Percentiles rank a stretch among this genome's conserved stretches.
These are phyloP conservation scores for Blastobotrys attinorum DNA, from an alignment of 805 yeast species.

Conservation along the genomic window DNA sequence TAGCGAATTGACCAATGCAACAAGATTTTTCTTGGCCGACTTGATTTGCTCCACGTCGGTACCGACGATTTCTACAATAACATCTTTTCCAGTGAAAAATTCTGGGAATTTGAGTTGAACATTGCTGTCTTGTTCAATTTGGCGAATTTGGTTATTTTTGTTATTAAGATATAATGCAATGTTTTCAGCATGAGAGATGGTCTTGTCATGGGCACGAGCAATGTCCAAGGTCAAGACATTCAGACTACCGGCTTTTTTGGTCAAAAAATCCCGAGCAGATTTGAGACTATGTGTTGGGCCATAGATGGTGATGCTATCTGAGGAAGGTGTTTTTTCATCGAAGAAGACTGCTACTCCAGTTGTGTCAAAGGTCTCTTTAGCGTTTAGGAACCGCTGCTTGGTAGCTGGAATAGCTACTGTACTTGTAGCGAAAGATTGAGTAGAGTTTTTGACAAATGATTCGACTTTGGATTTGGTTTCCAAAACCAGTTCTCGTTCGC, in stretches of 20 bases:
- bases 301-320: conserved; percentile 43
- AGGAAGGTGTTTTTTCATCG: neutral
- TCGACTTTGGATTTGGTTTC: conserved; percentile 47
- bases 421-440: conserved; percentile 40
- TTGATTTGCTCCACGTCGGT: conserved; percentile 42
- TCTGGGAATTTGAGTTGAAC: conserved; percentile 37
- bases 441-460: conserved; percentile 37
- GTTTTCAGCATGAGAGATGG: conserved; percentile 65
- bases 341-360: conserved; percentile 28
- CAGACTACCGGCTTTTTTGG: conserved; percentile 49
- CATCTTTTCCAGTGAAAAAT: conserved; percentile 34
- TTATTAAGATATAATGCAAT: conserved; percentile 55
- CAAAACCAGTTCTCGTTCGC: conserved; percentile 61
- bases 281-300: conserved; percentile 44
- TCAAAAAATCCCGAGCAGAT: conserved; percentile 56
- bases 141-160: conserved; percentile 23
- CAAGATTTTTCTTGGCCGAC: conserved; percentile 64
- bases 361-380: conserved; percentile 23
- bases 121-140: conserved; percentile 34
- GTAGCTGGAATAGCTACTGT: conserved; percentile 56
- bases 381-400: conserved; percentile 56
- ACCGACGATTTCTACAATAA: conserved; percentile 57
- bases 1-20: conserved; percentile 61
- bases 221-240: conserved; percentile 67
- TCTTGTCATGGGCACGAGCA: conserved; percentile 82